Evolutionary conservation across 2,329 filamentous ascomycete species (phyloP).

Genomic region (Fusarium compactum): DNA sequence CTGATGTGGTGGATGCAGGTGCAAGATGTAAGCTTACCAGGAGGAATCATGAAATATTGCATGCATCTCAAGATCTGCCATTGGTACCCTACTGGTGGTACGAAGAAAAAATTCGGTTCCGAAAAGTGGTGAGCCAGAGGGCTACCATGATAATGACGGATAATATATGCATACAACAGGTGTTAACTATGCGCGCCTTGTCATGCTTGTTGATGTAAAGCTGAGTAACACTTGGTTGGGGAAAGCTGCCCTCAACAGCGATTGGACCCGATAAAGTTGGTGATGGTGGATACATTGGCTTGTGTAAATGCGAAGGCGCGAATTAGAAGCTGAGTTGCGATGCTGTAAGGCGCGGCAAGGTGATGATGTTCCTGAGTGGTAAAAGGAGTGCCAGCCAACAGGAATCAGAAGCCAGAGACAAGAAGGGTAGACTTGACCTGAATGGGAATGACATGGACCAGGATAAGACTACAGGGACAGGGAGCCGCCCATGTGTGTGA

Average conservation of each 20-base stretch:
- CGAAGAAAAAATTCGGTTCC: background rate
- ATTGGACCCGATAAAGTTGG: slow-evolving; percentile 36
- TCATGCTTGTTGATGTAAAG: slow-evolving; percentile 3
- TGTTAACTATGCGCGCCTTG: slow-evolving; percentile 5
- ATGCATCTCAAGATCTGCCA: slow-evolving; percentile 26
- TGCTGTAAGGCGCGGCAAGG: slow-evolving; percentile 11
- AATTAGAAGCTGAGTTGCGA: slow-evolving; percentile 37
- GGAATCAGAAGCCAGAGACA: slow-evolving; percentile 16
- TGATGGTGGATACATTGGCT: slow-evolving; percentile 19
- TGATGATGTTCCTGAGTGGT: slow-evolving; percentile 41
- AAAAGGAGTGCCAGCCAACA: slow-evolving; percentile 24
- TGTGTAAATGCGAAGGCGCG: slow-evolving; percentile 18
- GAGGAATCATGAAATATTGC: slow-evolving; percentile 18
- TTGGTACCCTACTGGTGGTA: background rate
- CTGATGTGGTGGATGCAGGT: slow-evolving; percentile 25
- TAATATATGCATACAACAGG: slow-evolving; percentile 9
- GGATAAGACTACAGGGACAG: background rate
- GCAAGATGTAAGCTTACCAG: slow-evolving; percentile 17
- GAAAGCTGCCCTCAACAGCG: slow-evolving; percentile 12
- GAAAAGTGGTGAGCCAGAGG: slow-evolving; percentile 1
- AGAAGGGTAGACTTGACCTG: slow-evolving; percentile 18
- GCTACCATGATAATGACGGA: slow-evolving; percentile 9
- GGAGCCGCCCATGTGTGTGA: slow-evolving; percentile 30
- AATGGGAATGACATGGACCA: slow-evolving; percentile 33
- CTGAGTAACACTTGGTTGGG: slow-evolving; percentile 26